These are phyloP conservation scores for Zymoseptoria ardabiliae DNA, from an alignment of 2,329 filamentous ascomycete species.

Conservation along the genomic window DNA sequence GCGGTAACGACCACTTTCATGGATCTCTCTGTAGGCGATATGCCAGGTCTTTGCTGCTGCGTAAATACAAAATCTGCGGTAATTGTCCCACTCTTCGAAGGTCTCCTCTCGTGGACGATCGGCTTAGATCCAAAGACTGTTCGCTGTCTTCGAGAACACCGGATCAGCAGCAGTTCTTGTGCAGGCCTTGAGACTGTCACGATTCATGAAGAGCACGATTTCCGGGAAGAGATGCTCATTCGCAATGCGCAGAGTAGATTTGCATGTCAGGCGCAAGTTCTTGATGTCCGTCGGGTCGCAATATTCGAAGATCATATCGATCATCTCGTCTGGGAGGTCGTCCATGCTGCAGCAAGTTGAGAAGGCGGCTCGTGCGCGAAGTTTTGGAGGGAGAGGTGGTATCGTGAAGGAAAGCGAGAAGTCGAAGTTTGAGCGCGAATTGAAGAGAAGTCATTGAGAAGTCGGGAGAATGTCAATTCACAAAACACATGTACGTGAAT, in stretches of 20 bases:
- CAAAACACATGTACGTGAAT: no score
- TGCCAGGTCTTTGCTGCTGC: neutral
- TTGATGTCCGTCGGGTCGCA: neutral
- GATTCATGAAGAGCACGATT: neutral
- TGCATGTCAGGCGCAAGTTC: neutral
- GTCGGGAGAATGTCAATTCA: no score
- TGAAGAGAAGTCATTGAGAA: no score
- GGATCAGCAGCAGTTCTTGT: neutral
- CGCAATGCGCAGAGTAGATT: neutral
- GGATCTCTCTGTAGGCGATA: neutral
- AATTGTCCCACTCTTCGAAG: neutral
- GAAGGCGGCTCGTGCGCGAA: neutral
- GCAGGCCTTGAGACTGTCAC: neutral
- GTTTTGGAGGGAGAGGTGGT: neutral
- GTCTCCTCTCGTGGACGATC: neutral
- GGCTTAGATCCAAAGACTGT: neutral
- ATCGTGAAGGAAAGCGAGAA: neutral
- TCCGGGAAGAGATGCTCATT: neutral
- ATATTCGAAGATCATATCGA: neutral
- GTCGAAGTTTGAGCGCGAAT: no score
- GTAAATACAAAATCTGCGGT: neutral
- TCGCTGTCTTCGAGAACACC: neutral
- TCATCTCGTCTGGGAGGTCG: neutral
- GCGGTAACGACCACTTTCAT: neutral
- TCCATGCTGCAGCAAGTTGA: neutral